These are phyloP conservation scores for Protea cynaroides DNA, from an alignment of 164 flowering plant species.

Conservation along the genomic window DNA sequence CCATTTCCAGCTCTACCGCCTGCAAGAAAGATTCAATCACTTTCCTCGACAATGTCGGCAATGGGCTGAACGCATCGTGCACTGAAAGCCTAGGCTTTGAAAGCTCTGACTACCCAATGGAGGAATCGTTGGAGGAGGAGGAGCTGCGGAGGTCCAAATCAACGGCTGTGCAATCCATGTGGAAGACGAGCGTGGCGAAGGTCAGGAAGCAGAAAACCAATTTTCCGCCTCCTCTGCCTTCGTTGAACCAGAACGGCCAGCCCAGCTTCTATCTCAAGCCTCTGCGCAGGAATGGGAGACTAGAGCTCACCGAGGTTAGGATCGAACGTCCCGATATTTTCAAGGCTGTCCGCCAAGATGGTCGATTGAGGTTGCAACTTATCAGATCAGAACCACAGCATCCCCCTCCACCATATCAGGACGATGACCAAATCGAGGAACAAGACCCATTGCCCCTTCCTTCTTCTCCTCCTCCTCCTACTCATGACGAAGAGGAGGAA, in stretches of 20 bases:
- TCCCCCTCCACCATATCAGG: not conserved
- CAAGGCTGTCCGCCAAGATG: conserved; percentile 37
- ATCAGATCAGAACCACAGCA: conserved; percentile 16
- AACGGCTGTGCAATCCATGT: conserved; percentile 2
- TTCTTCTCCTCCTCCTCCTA: no score
- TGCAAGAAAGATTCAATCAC: conserved; percentile 18
- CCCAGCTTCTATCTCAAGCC: conserved; percentile 38
- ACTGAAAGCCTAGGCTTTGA: conserved; percentile 66
- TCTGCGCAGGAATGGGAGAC: conserved; percentile 47
- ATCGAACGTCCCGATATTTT: conserved; percentile 42
- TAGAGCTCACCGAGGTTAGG: conserved; percentile 38
- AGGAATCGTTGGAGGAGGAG: not conserved
- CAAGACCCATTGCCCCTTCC: no score
- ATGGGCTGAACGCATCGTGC: conserved; percentile 40
- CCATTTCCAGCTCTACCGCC: not conserved
- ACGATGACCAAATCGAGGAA: not conserved
- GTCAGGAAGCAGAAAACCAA: conserved; percentile 13
- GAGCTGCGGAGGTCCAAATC: not conserved
- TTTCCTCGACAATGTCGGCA: conserved; percentile 25
- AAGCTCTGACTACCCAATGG: conserved; percentile 23
- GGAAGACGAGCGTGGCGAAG: conserved; percentile 12
- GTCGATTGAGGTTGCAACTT: conserved; percentile 47
- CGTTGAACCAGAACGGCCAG: conserved; percentile 35
- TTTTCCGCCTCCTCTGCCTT: conserved; percentile 56
- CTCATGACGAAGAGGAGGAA: conserved; percentile 9